Base-by-base conservation (phyloP, 2,329 filamentous ascomycete genomes). In the Ophiostoma angusticollis region DNA sequence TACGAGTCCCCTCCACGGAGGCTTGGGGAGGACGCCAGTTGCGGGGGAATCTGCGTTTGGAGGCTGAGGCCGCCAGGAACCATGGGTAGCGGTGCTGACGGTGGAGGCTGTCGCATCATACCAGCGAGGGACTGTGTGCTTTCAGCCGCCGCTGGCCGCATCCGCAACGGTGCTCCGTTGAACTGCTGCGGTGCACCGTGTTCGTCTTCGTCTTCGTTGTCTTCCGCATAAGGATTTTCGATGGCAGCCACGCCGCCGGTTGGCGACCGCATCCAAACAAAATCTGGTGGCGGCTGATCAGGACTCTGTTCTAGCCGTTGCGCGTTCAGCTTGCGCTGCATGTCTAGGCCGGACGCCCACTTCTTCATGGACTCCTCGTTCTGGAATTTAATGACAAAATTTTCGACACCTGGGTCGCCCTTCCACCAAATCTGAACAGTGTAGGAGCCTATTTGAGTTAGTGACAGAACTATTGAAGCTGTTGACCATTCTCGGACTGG, bases 371-470 rank as follows among this genome's bases (percentile, higher is more conserved):
- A 77, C 49, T 94, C 86, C 57, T 98, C 91, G 44, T 89, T 91
- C 36, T 75, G 72, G 58, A 95, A 96, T 49, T 84, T 84, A 54
- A 98, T 93, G 51, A 89, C 79, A 58, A 98, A 96, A 54, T 93
- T 94, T 56, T 98, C 89, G 23, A 95, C 85, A 4, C 84, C 85
- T 0, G 87, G 85, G 48, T 96, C 89, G 24, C 89, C 89, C 61
- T 91, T 96, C 91, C 91, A 98, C 70, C 87, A 95, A 40, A 98
- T 96, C 55, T 96, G 89, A 44, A 95, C 84, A 2, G 84, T 89
- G 56, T 96, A 94, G 9, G 84, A 89, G 34, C 85, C 86, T 91
- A 12, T 11, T 12, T 6, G 13, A 25, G 25, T 7, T 8, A 31
- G 12, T 39, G 42, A 55, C n/a, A n/a, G n/a, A n/a, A n/a, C n/a